Evolutionary conservation across 257 asterid genomes (phyloP).

Genomic region (Haberlea rhodopensis): DNA sequence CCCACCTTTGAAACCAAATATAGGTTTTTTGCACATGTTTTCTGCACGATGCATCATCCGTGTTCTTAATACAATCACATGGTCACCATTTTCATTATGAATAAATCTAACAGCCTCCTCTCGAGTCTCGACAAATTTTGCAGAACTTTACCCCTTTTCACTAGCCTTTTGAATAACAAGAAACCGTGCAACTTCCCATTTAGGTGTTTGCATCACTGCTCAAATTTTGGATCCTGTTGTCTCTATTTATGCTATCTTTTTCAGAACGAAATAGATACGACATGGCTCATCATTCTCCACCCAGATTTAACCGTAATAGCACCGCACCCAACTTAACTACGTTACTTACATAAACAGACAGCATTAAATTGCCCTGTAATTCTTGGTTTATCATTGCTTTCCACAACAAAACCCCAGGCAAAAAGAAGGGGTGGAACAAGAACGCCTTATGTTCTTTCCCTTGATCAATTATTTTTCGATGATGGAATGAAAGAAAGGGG

Average conservation of each 20-base stretch:
- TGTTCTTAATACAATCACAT: slow-evolving; percentile 47
- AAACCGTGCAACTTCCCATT: slow-evolving; percentile 24
- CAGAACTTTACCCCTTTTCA: slow-evolving; percentile 34
- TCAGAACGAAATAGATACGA: slow-evolving; percentile 38
- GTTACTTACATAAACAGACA: slow-evolving; percentile 41
- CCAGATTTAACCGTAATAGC: slow-evolving; percentile 31
- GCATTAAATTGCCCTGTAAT: slow-evolving; percentile 37
- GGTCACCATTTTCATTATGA: slow-evolving; percentile 43
- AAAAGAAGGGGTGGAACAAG: slow-evolving; percentile 44
- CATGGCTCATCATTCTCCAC: slow-evolving; percentile 38
- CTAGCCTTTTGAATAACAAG: slow-evolving; percentile 34
- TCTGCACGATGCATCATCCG: slow-evolving; percentile 36
- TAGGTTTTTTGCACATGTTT: slow-evolving; percentile 41
- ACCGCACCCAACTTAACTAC: slow-evolving; percentile 33
- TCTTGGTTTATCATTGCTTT: slow-evolving; percentile 37
- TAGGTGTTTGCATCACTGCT: slow-evolving; percentile 30
- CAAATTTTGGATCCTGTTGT: slow-evolving; percentile 50
- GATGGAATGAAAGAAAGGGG: slow-evolving; percentile 30
- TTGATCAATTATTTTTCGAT: slow-evolving; percentile 34
- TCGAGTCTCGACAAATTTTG: slow-evolving; percentile 17
- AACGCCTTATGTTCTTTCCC: slow-evolving; percentile 42
- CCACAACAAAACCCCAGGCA: slow-evolving; percentile 49
- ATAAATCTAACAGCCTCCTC: slow-evolving; percentile 43
- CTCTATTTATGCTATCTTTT: slow-evolving; percentile 46
- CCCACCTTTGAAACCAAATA: slow-evolving; percentile 21